A percentile compares a stretch with the other conserved stretches of the same genome.
phyloP scores from a whole-genome alignment of 306 rosid genomes.

The Quercus berberidifolia region DNA sequence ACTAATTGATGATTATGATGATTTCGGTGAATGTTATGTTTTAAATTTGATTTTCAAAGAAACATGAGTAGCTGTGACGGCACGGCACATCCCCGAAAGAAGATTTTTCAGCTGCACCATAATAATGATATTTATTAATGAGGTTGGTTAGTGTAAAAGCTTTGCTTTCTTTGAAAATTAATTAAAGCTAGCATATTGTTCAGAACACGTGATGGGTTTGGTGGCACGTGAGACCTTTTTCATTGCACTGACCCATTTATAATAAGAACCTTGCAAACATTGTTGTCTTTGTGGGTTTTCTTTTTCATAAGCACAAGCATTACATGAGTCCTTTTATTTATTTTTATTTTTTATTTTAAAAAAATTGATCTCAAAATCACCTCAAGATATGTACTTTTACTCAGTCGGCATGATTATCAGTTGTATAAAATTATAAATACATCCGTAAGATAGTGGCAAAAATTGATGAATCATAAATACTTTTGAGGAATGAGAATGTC shows the following conservation, averaged over 20 bases:
- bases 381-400: no score
- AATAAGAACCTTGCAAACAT: background rate
- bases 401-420: background rate
- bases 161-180: constrained; percentile 31
- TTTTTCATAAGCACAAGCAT: no score
- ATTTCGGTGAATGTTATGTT: background rate
- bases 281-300: no score
- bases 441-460: no score
- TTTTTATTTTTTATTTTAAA: no score
- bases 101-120: constrained; percentile 14
- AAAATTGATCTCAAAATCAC: no score
- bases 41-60: constrained; percentile 13
- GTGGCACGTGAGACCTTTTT: background rate
- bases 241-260: background rate
- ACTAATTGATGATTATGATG: background rate
- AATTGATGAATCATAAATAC: no score
- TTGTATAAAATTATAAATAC: background rate
- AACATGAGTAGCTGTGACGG: constrained; percentile 49
- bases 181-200: constrained; percentile 3
- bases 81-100: constrained; percentile 30
- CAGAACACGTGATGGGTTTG: constrained; percentile 27
- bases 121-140: constrained; percentile 39
- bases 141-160: constrained; percentile 47
- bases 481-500: no score
- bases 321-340: no score